These are phyloP conservation scores for Penicillium atrosanguineum DNA, from an alignment of 495 filamentous ascomycete genomes.

Conservation along the genomic window DNA sequence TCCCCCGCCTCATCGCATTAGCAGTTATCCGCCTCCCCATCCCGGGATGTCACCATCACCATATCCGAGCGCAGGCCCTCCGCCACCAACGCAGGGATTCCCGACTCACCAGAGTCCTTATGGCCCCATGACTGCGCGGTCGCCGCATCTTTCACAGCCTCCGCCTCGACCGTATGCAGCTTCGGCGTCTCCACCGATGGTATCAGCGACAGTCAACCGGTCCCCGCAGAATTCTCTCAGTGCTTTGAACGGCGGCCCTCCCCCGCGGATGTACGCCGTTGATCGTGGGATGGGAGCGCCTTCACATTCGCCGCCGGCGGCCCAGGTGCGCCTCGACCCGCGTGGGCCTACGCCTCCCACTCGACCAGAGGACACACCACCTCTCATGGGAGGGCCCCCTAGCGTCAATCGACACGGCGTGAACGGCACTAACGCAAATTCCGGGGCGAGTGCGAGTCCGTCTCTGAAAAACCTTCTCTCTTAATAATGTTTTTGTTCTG, in stretches of 20 bases:
- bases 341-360: conserved; percentile 34
- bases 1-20: conserved; percentile 27
- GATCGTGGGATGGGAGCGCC: conserved; percentile 36
- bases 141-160: conserved; percentile 40
- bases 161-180: conserved; percentile 41
- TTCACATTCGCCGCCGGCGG: conserved; percentile 38
- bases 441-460: conserved; percentile 68
- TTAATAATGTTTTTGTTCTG: conserved; percentile 27
- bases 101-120: conserved; percentile 43
- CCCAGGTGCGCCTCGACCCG: conserved; percentile 34
- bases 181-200: conserved; percentile 46
- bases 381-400: conserved; percentile 20
- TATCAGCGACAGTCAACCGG: conserved; percentile 41
- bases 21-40: conserved; percentile 32
- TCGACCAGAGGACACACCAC: conserved; percentile 33
- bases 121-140: conserved; percentile 36
- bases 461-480: conserved; percentile 74
- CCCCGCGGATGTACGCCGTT: conserved; percentile 33
- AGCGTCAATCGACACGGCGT: conserved; percentile 33
- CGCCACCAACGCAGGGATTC: conserved; percentile 39
- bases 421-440: conserved; percentile 35
- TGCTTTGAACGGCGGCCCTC: conserved; percentile 38
- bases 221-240: conserved; percentile 42
- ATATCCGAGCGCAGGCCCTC: conserved; percentile 31
- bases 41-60: conserved; percentile 22